Evolutionary conservation across 208 protist genomes (phyloP), one percentile per base, ranked within the genome.

Genomic region (Trypanosoma melophagium): DNA sequence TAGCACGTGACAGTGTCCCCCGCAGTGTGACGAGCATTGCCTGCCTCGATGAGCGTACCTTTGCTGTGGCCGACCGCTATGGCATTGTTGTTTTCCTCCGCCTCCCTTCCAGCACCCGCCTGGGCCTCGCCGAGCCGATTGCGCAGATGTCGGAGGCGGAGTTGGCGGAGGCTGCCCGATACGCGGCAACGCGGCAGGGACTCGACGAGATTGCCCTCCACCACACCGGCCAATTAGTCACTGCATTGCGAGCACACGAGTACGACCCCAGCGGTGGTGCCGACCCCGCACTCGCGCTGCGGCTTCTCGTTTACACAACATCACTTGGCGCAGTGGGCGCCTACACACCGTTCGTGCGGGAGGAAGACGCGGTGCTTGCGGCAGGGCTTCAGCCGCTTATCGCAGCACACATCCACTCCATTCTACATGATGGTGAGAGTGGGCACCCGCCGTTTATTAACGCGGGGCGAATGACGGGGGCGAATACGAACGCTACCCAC

Each of bases 231-330:
- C 80, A 90, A 60, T 50, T 89, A 12, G 84, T 95, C 57, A 93
- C 89, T 38, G 65, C 71, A 1, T 66, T 95, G 40, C 77, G 73
- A 13, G 71, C 76, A 59, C 79, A 80, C 47, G 35, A 69, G 12
- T 80, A 80, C 53, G 76, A 89, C 76, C 77, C 77, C 0, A 86
- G 73, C 56, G 65, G 76, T 8, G 85, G 80, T 50, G 65, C 73
- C 8, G 82, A 88, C 50, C 40, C 80, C 2, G 51, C 71, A 5
- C 59, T 85, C 4, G 72, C 60, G 2, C 69, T 80, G 8, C 62
- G 62, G 9, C 82, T 87, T 59, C 60, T 93, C 13, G 80, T 89
- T 53, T 95, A 95, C 80, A 69, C 65, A 49, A 95, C 89, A 22
- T 31, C 86, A 17, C 71, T 88, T 25, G 89, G 89, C 42, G 72